Percentiles rank a stretch among this genome's conserved stretches.
Evolutionary conservation across 2,329 filamentous ascomycete species (phyloP).

Genomic region (Pseudogymnoascus sp.): DNA sequence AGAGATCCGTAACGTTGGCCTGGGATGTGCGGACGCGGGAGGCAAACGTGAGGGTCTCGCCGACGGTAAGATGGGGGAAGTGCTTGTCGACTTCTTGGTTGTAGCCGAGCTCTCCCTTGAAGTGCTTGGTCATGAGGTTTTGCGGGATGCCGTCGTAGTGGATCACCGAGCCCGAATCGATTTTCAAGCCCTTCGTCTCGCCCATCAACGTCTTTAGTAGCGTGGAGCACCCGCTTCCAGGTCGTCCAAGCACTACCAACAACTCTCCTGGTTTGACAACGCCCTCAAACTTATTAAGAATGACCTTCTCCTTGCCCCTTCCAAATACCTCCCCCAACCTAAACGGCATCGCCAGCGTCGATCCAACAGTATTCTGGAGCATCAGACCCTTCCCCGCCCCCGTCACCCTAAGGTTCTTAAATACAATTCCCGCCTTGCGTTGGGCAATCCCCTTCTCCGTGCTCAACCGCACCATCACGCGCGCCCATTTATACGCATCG

Average conservation of each 20-base stretch:
- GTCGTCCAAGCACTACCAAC: conserved; percentile 58
- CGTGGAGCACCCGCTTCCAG: conserved; percentile 56
- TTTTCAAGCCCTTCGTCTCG: conserved; percentile 47
- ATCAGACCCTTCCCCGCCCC: conserved; percentile 60
- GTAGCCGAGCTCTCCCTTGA: conserved; percentile 59
- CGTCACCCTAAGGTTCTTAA: conserved; percentile 55
- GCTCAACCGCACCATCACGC: conserved; percentile 39
- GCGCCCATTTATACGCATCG: conserved; percentile 44
- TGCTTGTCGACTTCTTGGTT: conserved; percentile 70
- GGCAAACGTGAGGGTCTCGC: conserved; percentile 66
- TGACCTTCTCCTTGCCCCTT: conserved; percentile 44
- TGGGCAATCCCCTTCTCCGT: conserved; percentile 46
- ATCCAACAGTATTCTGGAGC: conserved; percentile 58
- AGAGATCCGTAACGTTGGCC: conserved; percentile 48
- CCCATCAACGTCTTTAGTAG: conserved; percentile 52
- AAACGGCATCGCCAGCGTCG: conserved; percentile 48
- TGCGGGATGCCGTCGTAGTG: conserved; percentile 52
- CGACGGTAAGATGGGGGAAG: conserved; percentile 67
- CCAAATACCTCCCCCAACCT: conserved; percentile 47
- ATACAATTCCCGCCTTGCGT: conserved; percentile 51
- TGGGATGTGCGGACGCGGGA: conserved; percentile 59
- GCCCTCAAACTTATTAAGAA: conserved; percentile 56
- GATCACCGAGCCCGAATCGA: conserved; percentile 43
- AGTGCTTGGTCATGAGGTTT: conserved; percentile 47
- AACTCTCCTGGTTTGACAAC: conserved; percentile 56